phyloP scores from a whole-genome alignment of 768 basidiomycete genomes.

The Porpolomopsis calyptriformis region DNA sequence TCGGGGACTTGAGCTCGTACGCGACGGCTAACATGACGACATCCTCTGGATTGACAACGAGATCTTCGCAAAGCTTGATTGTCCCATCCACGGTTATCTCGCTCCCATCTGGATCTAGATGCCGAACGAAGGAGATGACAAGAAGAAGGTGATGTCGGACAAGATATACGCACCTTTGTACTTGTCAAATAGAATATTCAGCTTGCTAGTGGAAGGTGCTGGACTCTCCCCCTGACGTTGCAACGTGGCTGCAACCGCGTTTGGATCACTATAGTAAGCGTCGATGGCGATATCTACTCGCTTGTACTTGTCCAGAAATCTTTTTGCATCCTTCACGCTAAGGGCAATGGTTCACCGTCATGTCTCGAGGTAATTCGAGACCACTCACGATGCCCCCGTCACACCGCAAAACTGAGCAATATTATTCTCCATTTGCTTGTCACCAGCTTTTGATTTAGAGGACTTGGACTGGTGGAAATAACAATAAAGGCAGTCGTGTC shows the following conservation, averaged over 20 bases:
- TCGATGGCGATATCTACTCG: slow-evolving; percentile 65
- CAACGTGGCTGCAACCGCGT: slow-evolving; percentile 18
- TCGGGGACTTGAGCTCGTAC: slow-evolving; percentile 67
- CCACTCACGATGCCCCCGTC: slow-evolving; percentile 61
- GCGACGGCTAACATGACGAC: slow-evolving; percentile 76
- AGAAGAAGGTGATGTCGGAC: not conserved
- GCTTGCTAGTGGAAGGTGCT: slow-evolving; percentile 40
- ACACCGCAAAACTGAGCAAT: slow-evolving; percentile 51
- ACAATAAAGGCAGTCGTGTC: not conserved
- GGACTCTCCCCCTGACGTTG: slow-evolving; percentile 17
- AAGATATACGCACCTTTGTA: slow-evolving; percentile 46
- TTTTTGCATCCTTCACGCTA: slow-evolving; percentile 42
- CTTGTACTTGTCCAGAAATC: slow-evolving; percentile 59
- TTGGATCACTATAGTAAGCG: slow-evolving; percentile 55
- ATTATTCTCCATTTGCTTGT: slow-evolving; percentile 38
- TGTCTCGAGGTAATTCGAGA: not conserved
- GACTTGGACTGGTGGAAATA: not conserved
- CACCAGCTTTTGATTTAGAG: slow-evolving; percentile 15
- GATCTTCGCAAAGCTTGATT: slow-evolving; percentile 61
- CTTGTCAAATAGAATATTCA: slow-evolving; percentile 48
- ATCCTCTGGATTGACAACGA: slow-evolving; percentile 65
- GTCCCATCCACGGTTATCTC: slow-evolving; percentile 74
- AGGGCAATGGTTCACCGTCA: not conserved
- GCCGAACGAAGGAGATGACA: too few relatives aligned
- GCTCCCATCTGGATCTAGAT: slow-evolving; percentile 44